These are phyloP conservation scores for Xylariaceae sp. DNA, from an alignment of 2,329 filamentous ascomycete species.

Conservation along the genomic window DNA sequence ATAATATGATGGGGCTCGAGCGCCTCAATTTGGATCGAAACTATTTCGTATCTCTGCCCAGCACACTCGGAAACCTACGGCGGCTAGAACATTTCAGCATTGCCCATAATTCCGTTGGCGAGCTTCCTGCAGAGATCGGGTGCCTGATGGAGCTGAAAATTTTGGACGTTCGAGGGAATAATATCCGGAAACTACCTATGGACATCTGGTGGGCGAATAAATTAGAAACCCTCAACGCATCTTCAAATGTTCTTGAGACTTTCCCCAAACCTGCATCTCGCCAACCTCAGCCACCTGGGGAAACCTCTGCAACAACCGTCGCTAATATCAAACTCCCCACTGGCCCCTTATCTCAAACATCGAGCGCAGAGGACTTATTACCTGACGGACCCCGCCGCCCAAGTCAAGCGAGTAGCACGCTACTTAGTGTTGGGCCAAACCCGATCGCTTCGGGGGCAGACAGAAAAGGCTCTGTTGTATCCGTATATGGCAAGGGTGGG, in stretches of 20 bases:
- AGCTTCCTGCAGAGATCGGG: slow-evolving; percentile 82
- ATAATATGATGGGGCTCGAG: slow-evolving; percentile 80
- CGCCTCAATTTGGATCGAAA: slow-evolving; percentile 91
- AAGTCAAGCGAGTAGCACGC: slow-evolving; percentile 76
- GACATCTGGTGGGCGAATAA: slow-evolving; percentile 96
- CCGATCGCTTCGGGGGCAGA: slow-evolving; percentile 57
- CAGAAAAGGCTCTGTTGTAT: slow-evolving; percentile 81
- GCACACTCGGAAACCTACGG: slow-evolving; percentile 76
- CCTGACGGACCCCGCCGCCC: slow-evolving; percentile 61
- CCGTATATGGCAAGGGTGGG: slow-evolving; percentile 72
- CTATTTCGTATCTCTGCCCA: slow-evolving; percentile 86
- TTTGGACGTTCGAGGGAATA: slow-evolving; percentile 89
- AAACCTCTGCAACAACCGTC: slow-evolving; percentile 36
- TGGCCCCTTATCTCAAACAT: slow-evolving; percentile 54
- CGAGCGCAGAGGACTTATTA: slow-evolving; percentile 74
- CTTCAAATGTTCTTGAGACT: slow-evolving; percentile 84
- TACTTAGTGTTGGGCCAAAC: slow-evolving; percentile 71
- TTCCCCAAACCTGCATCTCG: slow-evolving; percentile 85
- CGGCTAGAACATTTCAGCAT: slow-evolving; percentile 90
- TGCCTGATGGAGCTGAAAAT: slow-evolving; percentile 79
- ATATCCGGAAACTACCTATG: slow-evolving; percentile 79
- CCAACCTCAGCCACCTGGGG: slow-evolving; percentile 57
- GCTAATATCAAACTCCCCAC: slow-evolving; percentile 39
- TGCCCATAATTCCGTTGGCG: slow-evolving; percentile 82
- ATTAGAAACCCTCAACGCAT: slow-evolving; percentile 88